Evolutionary conservation across 2,329 filamentous ascomycete species (phyloP).

Genomic region (Cladophialophora bantiana): DNA sequence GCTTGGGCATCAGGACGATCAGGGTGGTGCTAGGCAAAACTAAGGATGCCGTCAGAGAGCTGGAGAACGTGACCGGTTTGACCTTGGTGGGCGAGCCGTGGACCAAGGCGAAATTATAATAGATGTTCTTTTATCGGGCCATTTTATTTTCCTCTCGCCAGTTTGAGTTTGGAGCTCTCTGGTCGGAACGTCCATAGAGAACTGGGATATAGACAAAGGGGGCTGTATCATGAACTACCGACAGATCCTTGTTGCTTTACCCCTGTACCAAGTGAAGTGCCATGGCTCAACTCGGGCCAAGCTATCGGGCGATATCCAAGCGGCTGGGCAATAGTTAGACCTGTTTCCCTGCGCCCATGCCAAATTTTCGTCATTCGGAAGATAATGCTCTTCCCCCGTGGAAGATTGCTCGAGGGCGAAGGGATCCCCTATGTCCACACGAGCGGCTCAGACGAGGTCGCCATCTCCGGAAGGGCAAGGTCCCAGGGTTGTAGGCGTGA

Average conservation of each 20-base stretch:
- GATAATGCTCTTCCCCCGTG: no score
- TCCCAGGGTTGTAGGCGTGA: no score
- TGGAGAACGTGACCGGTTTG: constrained; percentile 78
- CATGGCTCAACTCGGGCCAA: no score
- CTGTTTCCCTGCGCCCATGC: no score
- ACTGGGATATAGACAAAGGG: background rate
- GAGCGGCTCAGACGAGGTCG: no score
- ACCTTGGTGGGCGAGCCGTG: constrained; percentile 57
- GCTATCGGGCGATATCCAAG: no score
- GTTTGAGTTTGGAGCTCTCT: background rate
- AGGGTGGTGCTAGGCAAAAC: constrained; percentile 82
- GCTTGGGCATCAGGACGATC: constrained; percentile 78
- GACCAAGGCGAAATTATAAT: constrained; percentile 4
- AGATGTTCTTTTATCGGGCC: background rate
- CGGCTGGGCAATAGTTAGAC: no score
- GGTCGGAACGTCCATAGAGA: background rate
- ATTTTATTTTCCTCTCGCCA: background rate
- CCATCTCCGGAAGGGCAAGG: no score
- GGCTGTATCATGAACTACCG: background rate
- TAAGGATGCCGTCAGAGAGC: constrained; percentile 79
- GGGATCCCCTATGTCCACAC: no score
- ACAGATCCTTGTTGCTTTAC: background rate
- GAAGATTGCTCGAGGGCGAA: no score
- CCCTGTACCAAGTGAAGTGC: no score
- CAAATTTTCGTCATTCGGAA: no score